Evolutionary conservation across 2,329 filamentous ascomycete genomes (phyloP), one percentile per base, ranked within the genome.

Genomic region (Cladosporium sp.): DNA sequence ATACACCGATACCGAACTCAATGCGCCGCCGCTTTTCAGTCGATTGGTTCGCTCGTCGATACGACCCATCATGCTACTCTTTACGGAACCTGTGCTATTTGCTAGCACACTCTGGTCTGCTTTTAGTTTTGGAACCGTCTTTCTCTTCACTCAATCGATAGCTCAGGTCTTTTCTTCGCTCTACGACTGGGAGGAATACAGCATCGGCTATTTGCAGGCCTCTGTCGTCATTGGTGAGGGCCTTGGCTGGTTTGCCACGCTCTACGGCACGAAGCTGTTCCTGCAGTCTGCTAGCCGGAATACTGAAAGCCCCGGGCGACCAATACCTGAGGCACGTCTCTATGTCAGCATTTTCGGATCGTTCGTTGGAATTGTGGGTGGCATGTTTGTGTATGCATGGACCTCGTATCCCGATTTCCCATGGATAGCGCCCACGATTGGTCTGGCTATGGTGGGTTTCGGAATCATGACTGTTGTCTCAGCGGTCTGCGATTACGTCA

Each of bases 351-450:
- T 82, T 12, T 74, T 78, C 1, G 80, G 74, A 0, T 80, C 79
- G 2, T 81, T 84, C 53, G 33, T 83, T 31, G 81, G 81, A 2
- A 78, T 84, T 40, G 74, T 77, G 0, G 82, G 79, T 1, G 83
- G 83, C 16, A 78, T 85, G 74, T 84, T 85, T 67, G 76, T 79
- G 35, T 85, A 84, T 67, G 83, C 77, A 0, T 85, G 83, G 83
- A 81, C 81, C 1, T 76, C 78, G 1, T 82, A 78, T 52, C 69
- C 80, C 0, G 62, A 57, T 2, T 49, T 83, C 0, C 80, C 76
- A 0, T 85, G 83, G 83, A 79, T 82, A 6, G 76, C 79, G 6
- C 82, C 83, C 0, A 77, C 80, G 0, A 73, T 83, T 18, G 81
- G 82, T 0, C 75, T 85, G 2, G 75, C 72, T 0, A 77, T 84